Base-by-base conservation (phyloP, 805 yeast genomes). In the Candida montana region DNA sequence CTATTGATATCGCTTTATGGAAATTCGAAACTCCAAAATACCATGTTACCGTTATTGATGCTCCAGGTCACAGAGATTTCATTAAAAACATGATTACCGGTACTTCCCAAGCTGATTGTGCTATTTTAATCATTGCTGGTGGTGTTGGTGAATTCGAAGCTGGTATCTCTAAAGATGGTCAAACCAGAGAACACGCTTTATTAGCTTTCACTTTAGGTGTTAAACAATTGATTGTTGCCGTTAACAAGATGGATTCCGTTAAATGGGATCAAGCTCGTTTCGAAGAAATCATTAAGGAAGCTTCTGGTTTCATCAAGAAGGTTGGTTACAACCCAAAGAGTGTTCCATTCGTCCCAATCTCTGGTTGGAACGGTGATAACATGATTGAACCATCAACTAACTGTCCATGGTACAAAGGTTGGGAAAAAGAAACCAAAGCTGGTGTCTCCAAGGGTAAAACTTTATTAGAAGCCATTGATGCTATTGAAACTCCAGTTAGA, bases 51-150 rank as follows among this genome's bases (percentile, higher is more conserved):
- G 93, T 86, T 64, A 86, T 85, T 70, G 95, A 85, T 68, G 93
- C 95, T 65, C 95, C 95, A 71, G 95, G 95, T 74, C 95, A 84
- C 87, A 82, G 91, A 78, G 95, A 85, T 81, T 84, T 84, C 89
- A 85, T 84, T 80, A 84, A 84, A 84, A 84, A 84, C 78, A 84
- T 84, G 95, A 85, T 84, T 71, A 84, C 95, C 65, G 95, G 95
- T 83, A 85, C 95, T 64, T 84, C 95, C 65, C 95, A 84, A 76
- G 93, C 93, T 71, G 95, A 84, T 72, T 84, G 93, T 73, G 95
- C 95, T 68, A 81, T 84, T 62, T 82, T 84, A 69, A 85, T 84
- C 68, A 85, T 85, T 67, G 91, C 93, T 65, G 89, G 89, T 75
- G 93, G 93, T 79, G 77, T 76, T 68, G 93, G 93, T 85, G 93